phyloP scores from a whole-genome alignment of 495 filamentous ascomycete genomes.

The Podospora pseudocomata region DNA sequence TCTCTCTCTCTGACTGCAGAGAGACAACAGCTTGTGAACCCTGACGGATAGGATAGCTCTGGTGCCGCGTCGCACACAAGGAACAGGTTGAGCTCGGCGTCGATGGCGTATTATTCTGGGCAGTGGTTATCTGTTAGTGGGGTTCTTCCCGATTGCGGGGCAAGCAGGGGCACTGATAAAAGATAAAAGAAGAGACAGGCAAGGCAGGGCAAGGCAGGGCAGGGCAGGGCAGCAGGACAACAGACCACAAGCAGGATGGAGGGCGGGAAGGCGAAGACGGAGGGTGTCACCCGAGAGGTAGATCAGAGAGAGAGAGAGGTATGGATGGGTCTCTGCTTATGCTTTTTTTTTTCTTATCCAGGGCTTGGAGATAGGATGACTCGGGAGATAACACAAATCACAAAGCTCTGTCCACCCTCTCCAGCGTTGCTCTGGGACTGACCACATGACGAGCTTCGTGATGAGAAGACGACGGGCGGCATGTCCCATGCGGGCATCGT shows the following conservation, averaged over 20 bases:
- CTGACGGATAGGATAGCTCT: conserved; percentile 19
- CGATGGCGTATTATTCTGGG: conserved; percentile 28
- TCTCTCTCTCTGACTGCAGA: neutral
- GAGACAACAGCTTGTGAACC: conserved; percentile 16
- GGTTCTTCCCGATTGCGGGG: conserved; percentile 31
- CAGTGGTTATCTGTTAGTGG: conserved; percentile 38
- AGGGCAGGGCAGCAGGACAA: neutral
- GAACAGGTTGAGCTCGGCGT: conserved; percentile 13
- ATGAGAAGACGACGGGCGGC: conserved; percentile 17
- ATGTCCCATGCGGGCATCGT: conserved; percentile 19
- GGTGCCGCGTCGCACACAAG: conserved; percentile 25
- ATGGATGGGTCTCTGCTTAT: conserved; percentile 3
- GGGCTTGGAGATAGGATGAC: neutral
- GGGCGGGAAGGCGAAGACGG: neutral
- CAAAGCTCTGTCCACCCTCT: neutral
- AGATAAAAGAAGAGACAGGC: conserved; percentile 13
- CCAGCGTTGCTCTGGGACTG: conserved; percentile 8
- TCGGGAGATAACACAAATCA: neutral
- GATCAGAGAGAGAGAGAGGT: neutral
- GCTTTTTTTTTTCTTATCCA: neutral
- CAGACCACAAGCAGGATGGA: neutral
- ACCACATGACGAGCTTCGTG: conserved; percentile 22
- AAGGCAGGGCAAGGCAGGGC: neutral
- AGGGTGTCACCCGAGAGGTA: conserved; percentile 14
- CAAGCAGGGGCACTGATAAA: conserved; percentile 27